Conservation (phyloP, 2,329 filamentous ascomycete species). For the Pseudogymnoascus sp. region DNA sequence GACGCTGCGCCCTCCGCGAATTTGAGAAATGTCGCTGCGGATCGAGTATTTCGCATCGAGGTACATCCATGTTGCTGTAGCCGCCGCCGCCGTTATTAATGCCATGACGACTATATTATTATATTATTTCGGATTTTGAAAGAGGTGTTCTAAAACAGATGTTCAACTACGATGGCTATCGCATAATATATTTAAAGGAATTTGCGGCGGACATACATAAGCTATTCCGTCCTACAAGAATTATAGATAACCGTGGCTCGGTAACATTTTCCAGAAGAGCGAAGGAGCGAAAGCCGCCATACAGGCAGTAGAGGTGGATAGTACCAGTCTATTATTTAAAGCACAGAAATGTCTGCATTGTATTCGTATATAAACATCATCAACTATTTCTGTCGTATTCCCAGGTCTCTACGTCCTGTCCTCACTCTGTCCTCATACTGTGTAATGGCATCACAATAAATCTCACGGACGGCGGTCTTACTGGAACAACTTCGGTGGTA, state of each 20-base stretch:
- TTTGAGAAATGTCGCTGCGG: background rate
- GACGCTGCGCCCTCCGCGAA: background rate
- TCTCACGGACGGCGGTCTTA: background rate
- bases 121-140: background rate
- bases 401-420: background rate
- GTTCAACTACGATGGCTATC: background rate
- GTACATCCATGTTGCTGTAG: background rate
- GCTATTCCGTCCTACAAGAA: background rate
- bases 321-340: background rate
- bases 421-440: background rate
- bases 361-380: background rate
- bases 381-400: background rate
- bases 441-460: background rate
- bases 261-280: background rate
- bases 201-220: background rate
- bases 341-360: background rate
- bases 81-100: background rate
- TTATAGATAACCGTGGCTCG: background rate
- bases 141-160: background rate
- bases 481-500: background rate
- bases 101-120: background rate
- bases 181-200: background rate
- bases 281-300: background rate
- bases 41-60: background rate
- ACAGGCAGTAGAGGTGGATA: background rate